Evolutionary conservation across 1,139 yeast species (phyloP).

Genomic region (Candida freyschussii): DNA sequence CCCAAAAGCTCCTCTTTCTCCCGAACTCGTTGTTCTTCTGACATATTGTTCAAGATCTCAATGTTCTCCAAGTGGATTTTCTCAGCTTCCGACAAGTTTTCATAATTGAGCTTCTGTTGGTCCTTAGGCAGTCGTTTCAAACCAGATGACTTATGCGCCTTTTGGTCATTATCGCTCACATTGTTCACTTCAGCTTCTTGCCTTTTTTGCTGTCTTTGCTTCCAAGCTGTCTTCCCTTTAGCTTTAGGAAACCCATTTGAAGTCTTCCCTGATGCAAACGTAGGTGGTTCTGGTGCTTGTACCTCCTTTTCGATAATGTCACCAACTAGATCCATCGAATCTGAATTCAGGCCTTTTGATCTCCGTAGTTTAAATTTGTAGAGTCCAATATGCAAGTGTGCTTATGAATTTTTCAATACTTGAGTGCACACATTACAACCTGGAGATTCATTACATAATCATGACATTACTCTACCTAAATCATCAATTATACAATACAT

Average conservation of each 20-base stretch:
- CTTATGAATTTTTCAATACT: no score
- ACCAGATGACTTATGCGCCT: conserved; percentile 19
- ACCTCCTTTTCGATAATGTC: conserved; percentile 71
- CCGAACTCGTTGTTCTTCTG: conserved; percentile 55
- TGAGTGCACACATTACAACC: no score
- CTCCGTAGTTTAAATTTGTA: no score
- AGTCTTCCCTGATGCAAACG: conserved; percentile 3
- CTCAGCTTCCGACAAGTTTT: conserved; percentile 51
- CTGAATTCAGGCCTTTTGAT: no score
- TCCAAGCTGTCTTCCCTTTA: conserved; percentile 29
- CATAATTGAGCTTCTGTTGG: conserved; percentile 18
- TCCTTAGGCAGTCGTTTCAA: conserved; percentile 20
- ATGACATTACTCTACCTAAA: no score
- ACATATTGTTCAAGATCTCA: conserved; percentile 57
- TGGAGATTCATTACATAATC: no score
- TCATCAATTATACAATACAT: no score
- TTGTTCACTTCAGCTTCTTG: conserved; percentile 9
- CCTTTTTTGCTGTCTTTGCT: conserved; percentile 30
- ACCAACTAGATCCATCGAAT: conserved; percentile 65
- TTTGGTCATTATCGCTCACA: conserved; percentile 13
- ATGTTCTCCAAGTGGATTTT: conserved; percentile 75
- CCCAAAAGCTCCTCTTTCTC: conserved; percentile 66
- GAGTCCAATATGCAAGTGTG: no score
- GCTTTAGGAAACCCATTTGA: conserved; percentile 21
- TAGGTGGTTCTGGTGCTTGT: conserved; percentile 31